Evolutionary conservation across 139 green algal genomes (phyloP), one percentile per base, ranked within the genome.

Genomic region (Pycnococcus provasolii): DNA sequence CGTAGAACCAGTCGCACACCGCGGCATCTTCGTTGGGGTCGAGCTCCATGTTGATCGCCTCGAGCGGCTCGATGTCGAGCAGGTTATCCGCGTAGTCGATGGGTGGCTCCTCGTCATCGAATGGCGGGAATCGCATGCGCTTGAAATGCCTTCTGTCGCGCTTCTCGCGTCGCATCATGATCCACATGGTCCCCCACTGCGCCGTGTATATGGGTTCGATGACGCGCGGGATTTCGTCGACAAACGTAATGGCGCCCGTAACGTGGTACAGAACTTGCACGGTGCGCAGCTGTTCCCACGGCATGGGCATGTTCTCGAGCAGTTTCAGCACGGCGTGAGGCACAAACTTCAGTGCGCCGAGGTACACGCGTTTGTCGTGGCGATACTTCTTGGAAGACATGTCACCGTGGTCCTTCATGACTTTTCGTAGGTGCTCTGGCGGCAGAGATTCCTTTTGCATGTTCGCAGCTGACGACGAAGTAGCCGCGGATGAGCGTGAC

Each of bases 271-370:
- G 87, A 47, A 96, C 87, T 54, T 87, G 84, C 40, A 96, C 89
- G 72, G 96, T 81, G 15, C 92, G 88, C 3, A 97, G 91, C 85
- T 96, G 81, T 76, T 99, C 91, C 94, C 94, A 99, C 2, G 94
- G 94, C 92, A 98, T 97, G 8, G 94, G 94, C 91, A 99, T 97
- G 86, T 98, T 98, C 80, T 99, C 93, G 76, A 99, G 82, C 61
- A 99, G 87, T 85, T 99, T 99, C 81, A 92, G 95, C 42, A 99
- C 91, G 2, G 93, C 94, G 72, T 99, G 94, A 3, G 93, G 93
- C 60, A 97, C 87, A 78, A 96, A 99, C 81, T 99, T 99, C 37
- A 99, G 84, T 6, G 94, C 94, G 15, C 94, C 94, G 45, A 99
- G 79, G 76, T 99, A 98, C 37, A 99, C 94, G 37, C 94, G 87